Base-by-base conservation (phyloP, 169 alveolate genomes). In the Cryptosporidium ubiquitum region DNA sequence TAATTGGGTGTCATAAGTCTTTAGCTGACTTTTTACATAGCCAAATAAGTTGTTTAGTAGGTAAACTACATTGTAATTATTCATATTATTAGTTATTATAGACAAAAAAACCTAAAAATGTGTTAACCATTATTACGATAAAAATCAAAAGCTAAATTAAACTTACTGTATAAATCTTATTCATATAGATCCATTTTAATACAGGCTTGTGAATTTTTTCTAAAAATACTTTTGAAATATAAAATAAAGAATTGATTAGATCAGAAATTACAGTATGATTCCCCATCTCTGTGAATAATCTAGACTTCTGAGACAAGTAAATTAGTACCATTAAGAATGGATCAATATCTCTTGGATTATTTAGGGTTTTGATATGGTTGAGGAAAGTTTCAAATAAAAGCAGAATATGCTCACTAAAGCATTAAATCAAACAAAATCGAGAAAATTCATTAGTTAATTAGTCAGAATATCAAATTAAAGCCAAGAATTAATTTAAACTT, bases 111-210 rank as follows among this genome's bases (percentile, higher is more conserved):
- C 75, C 89, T 79, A 66, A 79, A 58, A 29, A 26, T 16, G 1
- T 26, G 23, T 47, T n/a, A 64, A 37, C 20, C 5, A 37, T 23
- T 75, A 4, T 52, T 18, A 26, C 0, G 14, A 58, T 44, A 16
- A 20, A 57, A 79, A 79, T 14, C 9, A n/a, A 23, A 39, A 33
- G n/a, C 18, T 37, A 44, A 18, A 60, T 42, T 42, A 79, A 47
- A 79, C 89, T 79, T 79, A 79, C 89, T 16, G 79, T 44, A 37
- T n/a, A 61, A 23, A 79, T 29, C 64, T 79, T 79, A 49, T 79
- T 79, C 9, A 58, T 49, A 14, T 58, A 40, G 23, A 79, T 60
- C 89, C 89, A 79, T 37, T 60, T 79, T 16, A 64, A 2, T 31
- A 42, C 66, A 16, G 89, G 61, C 23, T 79, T 57, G 23, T 61